Percentiles rank a stretch among this genome's conserved stretches.
Evolutionary conservation across 2,329 filamentous ascomycete genomes (phyloP).

Genomic region (Penicillium sp.): DNA sequence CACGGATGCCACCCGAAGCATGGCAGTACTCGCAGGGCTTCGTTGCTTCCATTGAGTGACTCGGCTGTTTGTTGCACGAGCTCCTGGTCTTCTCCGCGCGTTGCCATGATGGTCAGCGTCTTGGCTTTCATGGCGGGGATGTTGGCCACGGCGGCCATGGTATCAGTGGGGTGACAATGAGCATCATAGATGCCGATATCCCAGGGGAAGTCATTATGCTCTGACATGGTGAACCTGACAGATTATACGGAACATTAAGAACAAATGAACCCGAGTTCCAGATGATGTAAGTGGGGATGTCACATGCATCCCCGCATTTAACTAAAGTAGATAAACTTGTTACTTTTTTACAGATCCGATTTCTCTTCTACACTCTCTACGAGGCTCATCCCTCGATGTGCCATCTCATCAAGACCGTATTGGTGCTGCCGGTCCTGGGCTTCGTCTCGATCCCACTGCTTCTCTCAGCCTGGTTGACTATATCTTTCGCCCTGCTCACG

Average conservation of each 20-base stretch:
- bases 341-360: background rate
- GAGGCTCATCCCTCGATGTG: slow-evolving; percentile 18
- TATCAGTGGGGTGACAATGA: slow-evolving; percentile 64
- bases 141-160: slow-evolving; percentile 51
- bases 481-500: slow-evolving; percentile 56
- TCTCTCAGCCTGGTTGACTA: slow-evolving; percentile 59
- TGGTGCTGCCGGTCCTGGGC: slow-evolving; percentile 59
- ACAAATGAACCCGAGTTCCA: background rate
- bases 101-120: slow-evolving; percentile 59
- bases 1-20: slow-evolving; percentile 66
- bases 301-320: slow-evolving; percentile 24
- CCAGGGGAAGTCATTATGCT: slow-evolving; percentile 51
- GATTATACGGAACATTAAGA: background rate
- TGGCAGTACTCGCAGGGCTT: slow-evolving; percentile 43
- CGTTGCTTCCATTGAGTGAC: slow-evolving; percentile 6
- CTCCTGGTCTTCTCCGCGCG: slow-evolving; percentile 56
- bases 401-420: slow-evolving; percentile 28
- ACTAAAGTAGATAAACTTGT: background rate
- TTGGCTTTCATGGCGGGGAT: slow-evolving; percentile 56
- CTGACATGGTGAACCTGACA: slow-evolving; percentile 9
- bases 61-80: slow-evolving; percentile 51
- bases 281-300: slow-evolving; percentile 18
- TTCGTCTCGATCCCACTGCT: slow-evolving; percentile 59
- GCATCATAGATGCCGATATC: slow-evolving; percentile 59
- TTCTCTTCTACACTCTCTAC: background rate